These are phyloP conservation scores for Paramecium tetraurelia DNA, from an alignment of 73 alveolate genomes.

Conservation along the genomic window DNA sequence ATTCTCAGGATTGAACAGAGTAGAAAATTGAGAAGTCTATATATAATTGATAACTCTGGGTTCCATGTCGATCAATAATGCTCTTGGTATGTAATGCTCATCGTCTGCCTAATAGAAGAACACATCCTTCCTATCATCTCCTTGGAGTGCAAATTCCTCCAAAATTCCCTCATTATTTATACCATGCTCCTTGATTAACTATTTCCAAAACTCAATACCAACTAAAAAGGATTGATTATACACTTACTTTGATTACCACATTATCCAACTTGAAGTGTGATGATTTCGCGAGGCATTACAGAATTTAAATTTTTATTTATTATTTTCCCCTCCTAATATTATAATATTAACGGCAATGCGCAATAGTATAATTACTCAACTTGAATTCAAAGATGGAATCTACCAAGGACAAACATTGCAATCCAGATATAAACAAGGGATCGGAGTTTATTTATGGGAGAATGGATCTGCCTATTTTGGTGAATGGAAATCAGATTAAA, in stretches of 20 bases:
- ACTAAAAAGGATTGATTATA: slow-evolving; percentile 58
- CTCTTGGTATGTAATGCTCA: slow-evolving; percentile 99
- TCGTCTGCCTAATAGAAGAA: slow-evolving; percentile 99
- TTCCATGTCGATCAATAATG: slow-evolving; percentile 97
- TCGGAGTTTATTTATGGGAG: slow-evolving; percentile 46
- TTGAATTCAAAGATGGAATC: slow-evolving; percentile 28
- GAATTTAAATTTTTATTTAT: neutral
- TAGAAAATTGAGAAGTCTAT: slow-evolving; percentile 79
- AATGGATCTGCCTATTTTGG: slow-evolving; percentile 52
- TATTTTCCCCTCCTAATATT: neutral
- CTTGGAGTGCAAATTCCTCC: slow-evolving; percentile 91
- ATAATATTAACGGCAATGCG: slow-evolving; percentile 50
- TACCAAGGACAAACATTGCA: neutral
- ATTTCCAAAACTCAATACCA: slow-evolving; percentile 99
- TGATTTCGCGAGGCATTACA: slow-evolving; percentile 99
- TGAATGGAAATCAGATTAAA: slow-evolving; percentile 46
- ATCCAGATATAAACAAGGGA: slow-evolving; percentile 9
- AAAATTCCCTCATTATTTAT: slow-evolving; percentile 94
- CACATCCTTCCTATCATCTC: slow-evolving; percentile 98
- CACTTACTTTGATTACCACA: slow-evolving; percentile 98
- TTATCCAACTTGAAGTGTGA: slow-evolving; percentile 98
- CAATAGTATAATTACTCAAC: neutral
- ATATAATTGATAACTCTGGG: slow-evolving; percentile 91
- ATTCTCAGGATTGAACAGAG: slow-evolving; percentile 97
- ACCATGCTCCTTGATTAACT: slow-evolving; percentile 98